Evolutionary conservation across 371 early-diverging fungal species (phyloP).

Genomic region (Rhizopus stolonifer): DNA sequence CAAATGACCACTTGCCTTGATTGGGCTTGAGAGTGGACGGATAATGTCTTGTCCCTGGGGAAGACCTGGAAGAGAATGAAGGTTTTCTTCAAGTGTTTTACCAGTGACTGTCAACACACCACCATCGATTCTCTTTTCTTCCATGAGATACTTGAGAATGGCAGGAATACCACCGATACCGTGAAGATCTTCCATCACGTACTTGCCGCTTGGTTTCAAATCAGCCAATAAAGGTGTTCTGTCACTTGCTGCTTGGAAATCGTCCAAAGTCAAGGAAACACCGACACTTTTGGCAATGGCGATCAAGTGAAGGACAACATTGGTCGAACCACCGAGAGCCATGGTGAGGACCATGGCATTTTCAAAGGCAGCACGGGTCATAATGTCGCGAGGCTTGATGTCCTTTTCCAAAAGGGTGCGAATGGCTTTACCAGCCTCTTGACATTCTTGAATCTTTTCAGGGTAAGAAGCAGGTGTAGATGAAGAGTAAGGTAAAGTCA

Average conservation of each 20-base stretch:
- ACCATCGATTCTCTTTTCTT: conserved; percentile 72
- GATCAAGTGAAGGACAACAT: conserved; percentile 92
- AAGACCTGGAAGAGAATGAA: conserved; percentile 66
- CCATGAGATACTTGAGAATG: conserved; percentile 80
- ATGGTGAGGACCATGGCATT: conserved; percentile 92
- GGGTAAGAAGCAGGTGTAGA: conserved; percentile 86
- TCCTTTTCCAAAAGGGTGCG: conserved; percentile 82
- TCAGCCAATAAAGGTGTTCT: conserved; percentile 93
- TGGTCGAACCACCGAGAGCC: conserved; percentile 95
- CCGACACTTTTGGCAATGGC: conserved; percentile 88
- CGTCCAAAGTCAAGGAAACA: conserved; percentile 81
- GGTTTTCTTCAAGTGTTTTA: conserved; percentile 81
- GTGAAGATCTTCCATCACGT: conserved; percentile 88
- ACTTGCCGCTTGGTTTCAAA: conserved; percentile 91
- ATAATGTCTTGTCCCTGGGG: conserved; percentile 85
- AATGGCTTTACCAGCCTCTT: conserved; percentile 79
- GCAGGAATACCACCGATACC: conserved; percentile 84
- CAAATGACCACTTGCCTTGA: conserved; percentile 92
- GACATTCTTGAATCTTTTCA: conserved; percentile 86
- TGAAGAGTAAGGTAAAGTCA: conserved; percentile 91
- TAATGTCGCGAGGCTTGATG: conserved; percentile 90
- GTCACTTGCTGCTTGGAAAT: conserved; percentile 88
- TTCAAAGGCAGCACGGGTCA: conserved; percentile 93
- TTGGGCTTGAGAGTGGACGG: conserved; percentile 79
- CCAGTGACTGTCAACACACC: conserved; percentile 87